These are phyloP conservation scores for Chamaenerion angustifolium DNA, from an alignment of 345 rosid genomes.

Conservation along the genomic window DNA sequence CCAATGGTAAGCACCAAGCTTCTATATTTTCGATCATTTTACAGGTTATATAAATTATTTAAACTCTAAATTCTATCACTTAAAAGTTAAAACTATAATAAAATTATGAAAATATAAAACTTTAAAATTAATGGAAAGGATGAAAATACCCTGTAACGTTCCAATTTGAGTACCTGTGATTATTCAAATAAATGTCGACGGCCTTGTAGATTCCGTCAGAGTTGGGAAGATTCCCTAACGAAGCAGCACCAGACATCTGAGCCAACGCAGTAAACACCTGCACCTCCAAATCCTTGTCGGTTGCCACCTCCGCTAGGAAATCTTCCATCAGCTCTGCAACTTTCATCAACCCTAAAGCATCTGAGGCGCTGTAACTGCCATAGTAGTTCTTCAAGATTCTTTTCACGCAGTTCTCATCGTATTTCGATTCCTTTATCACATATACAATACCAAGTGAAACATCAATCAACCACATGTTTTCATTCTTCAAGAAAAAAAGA, in stretches of 20 bases:
- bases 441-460: too few relatives aligned
- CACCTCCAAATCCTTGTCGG: conserved; percentile 37
- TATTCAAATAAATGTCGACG: conserved; percentile 52
- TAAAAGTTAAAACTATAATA: too few relatives aligned
- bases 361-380: conserved; percentile 15
- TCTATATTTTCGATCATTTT: too few relatives aligned
- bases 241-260: conserved; percentile 36
- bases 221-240: conserved; percentile 26
- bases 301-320: conserved; percentile 41
- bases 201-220: conserved; percentile 67
- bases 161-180: conserved; percentile 16
- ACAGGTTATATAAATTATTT: too few relatives aligned
- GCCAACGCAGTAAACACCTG: conserved; percentile 37
- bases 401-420: conserved; percentile 46
- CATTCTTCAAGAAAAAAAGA: too few relatives aligned
- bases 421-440: conserved; percentile 33
- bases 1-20: too few relatives aligned
- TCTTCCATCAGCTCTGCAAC: conserved; percentile 65
- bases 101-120: too few relatives aligned
- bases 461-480: too few relatives aligned
- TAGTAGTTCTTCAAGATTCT: conserved; percentile 49
- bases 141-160: too few relatives aligned
- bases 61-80: too few relatives aligned
- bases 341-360: conserved; percentile 15
- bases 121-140: too few relatives aligned